Evolutionary conservation across 148 eudicot species (phyloP).

Genomic region (Cornus kousa): DNA sequence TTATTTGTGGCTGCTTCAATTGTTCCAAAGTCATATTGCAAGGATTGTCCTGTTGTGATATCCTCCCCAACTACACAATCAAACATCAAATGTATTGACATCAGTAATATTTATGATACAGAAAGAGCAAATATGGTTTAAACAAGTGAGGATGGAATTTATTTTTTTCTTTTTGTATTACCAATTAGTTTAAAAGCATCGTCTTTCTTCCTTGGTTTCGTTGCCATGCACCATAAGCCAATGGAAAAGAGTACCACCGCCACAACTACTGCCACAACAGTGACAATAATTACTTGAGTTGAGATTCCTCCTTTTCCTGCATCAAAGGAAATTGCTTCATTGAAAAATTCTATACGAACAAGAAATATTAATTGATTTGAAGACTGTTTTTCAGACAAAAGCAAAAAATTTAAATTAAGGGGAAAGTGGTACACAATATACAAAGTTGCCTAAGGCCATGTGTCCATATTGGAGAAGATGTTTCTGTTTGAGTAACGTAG

Average conservation of each 20-base stretch:
- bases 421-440: too few relatives aligned
- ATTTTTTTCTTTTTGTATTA: not conserved
- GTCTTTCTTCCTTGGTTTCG: not conserved
- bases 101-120: too few relatives aligned
- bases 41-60: not conserved
- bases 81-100: not conserved
- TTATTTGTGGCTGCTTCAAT: conserved; percentile 5
- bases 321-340: not conserved
- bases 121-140: too few relatives aligned
- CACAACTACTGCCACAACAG: not conserved
- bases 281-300: not conserved
- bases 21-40: not conserved
- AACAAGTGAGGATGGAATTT: not conserved
- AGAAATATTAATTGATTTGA: too few relatives aligned
- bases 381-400: too few relatives aligned
- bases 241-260: not conserved
- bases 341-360: too few relatives aligned
- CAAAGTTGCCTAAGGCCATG: not conserved
- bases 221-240: not conserved
- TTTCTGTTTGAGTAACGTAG: conserved; percentile 26
- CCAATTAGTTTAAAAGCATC: not conserved
- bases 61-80: not conserved
- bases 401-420: too few relatives aligned
- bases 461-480: conserved; percentile 10
- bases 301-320: not conserved